These are phyloP conservation scores for Didymella segeticola DNA, from an alignment of 2,329 filamentous ascomycete species.

Conservation along the genomic window DNA sequence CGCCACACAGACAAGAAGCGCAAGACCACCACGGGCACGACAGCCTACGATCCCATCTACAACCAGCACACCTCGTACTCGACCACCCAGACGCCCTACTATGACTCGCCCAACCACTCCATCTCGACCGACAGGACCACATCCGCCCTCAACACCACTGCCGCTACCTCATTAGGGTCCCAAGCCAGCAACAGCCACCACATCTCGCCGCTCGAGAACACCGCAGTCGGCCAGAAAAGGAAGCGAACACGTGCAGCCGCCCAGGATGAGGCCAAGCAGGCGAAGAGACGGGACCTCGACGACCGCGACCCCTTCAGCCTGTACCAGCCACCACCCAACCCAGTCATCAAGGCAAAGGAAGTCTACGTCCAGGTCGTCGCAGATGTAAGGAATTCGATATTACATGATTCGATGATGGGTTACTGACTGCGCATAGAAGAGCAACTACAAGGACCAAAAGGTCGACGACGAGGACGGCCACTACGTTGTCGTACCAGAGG, in stretches of 20 bases:
- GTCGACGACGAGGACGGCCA: constrained; percentile 97
- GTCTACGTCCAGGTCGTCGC: constrained; percentile 64
- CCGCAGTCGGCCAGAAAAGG: constrained; percentile 80
- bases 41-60: constrained; percentile 73
- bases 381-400: constrained; percentile 59
- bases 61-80: constrained; percentile 75
- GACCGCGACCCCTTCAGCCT: constrained; percentile 74
- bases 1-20: constrained; percentile 74
- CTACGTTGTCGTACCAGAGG: constrained; percentile 90
- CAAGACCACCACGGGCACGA: constrained; percentile 66
- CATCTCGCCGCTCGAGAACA: constrained; percentile 66
- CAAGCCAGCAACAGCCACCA: constrained; percentile 66
- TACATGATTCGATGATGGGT: constrained; percentile 9
- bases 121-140: constrained; percentile 84
- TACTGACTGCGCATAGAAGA: constrained; percentile 49
- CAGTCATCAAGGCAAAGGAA: constrained; percentile 83
- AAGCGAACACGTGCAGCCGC: constrained; percentile 85
- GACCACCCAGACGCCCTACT: constrained; percentile 73
- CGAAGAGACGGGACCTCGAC: constrained; percentile 71
- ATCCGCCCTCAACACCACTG: constrained; percentile 82
- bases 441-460: constrained; percentile 66
- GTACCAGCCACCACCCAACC: constrained; percentile 86
- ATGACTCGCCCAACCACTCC: constrained; percentile 72
- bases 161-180: constrained; percentile 83
- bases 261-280: constrained; percentile 77